Evolutionary conservation across 768 basidiomycete species (phyloP), one percentile per base, ranked within the genome.

Genomic region (Suillus variegatus): DNA sequence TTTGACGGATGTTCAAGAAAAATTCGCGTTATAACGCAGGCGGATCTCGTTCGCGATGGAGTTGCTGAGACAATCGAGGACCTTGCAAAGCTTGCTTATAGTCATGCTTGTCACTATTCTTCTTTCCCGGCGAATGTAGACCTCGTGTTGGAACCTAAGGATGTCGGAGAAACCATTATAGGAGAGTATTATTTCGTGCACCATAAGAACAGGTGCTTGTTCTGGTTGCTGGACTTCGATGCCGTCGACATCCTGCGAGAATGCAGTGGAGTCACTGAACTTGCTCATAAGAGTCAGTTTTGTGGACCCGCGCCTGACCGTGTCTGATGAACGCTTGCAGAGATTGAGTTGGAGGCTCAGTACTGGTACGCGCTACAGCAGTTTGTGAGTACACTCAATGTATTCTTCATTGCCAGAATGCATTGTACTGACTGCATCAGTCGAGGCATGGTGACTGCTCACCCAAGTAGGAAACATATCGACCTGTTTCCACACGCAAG

Each of bases 121-220:
- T 41, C 25, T 12, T 58, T 58, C 25, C 57, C 77, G 5, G 55
- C 46, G 1, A 62, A 73, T n/a, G 72, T 74, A 20, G 81, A 83
- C 55, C 71, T 84, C 4, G 77, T 83, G 9, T 67, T 86, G 22
- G 79, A 85, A 41, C 65, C 82, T 9, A 70, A 68, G 41, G 63
- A 65, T 16, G 68, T 68, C 3, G 66, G 67, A 0, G 73, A 76
- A 25, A 38, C 18, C 18, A 3, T 28, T 22, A 55, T 54, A 25
- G 65, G 69, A 65, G 49, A 77, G 63, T 85, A 85, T 67, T 85
- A 85, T 66, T 82, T 81, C 52, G 82, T 78, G 8, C 75, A 85
- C 66, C 83, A 85, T 58, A 35, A 68, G 0, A 72, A 72, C 0
- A 78, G 79, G 14, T 70, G 74, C 6, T 71, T 86, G 18, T 87